phyloP scores from a whole-genome alignment of 805 yeast species.

The Yarrowia hollandica region DNA sequence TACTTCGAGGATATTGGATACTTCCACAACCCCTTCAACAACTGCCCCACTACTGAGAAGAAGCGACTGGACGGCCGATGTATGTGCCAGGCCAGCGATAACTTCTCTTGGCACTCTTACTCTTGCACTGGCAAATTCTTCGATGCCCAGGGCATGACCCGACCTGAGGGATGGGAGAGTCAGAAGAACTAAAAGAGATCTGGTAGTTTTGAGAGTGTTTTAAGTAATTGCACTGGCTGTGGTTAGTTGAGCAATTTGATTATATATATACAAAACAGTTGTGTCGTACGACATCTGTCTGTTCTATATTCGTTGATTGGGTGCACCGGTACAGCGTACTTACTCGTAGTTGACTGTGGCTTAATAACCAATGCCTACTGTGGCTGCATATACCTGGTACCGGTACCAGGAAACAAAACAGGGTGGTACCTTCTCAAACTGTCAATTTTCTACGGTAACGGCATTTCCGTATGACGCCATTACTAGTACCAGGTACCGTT shows the following conservation, averaged over 20 bases:
- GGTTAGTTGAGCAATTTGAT: constrained; percentile 4
- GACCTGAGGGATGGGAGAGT: constrained; percentile 26
- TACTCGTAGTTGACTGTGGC: too few relatives aligned
- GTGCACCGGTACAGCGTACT: too few relatives aligned
- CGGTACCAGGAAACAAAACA: too few relatives aligned
- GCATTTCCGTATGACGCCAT: too few relatives aligned
- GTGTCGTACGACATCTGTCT: too few relatives aligned
- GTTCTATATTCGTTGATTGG: too few relatives aligned
- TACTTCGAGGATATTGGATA: constrained; percentile 77
- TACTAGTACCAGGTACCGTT: too few relatives aligned
- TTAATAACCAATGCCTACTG: too few relatives aligned
- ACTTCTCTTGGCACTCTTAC: constrained; percentile 43
- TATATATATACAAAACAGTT: neutral
- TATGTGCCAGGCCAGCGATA: constrained; percentile 47
- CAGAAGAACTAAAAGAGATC: constrained; percentile 19
- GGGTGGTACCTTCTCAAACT: too few relatives aligned
- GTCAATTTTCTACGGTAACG: too few relatives aligned
- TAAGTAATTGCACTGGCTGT: constrained; percentile 21
- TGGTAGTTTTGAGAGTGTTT: neutral
- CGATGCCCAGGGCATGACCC: constrained; percentile 37
- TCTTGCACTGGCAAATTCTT: constrained; percentile 42
- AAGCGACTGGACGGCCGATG: constrained; percentile 49
- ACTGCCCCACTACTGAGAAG: constrained; percentile 66
- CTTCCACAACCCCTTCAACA: constrained; percentile 59
- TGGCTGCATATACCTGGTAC: too few relatives aligned